These are phyloP conservation scores for Solanum virginianum DNA, from an alignment of 257 asterid species.

Conservation along the genomic window DNA sequence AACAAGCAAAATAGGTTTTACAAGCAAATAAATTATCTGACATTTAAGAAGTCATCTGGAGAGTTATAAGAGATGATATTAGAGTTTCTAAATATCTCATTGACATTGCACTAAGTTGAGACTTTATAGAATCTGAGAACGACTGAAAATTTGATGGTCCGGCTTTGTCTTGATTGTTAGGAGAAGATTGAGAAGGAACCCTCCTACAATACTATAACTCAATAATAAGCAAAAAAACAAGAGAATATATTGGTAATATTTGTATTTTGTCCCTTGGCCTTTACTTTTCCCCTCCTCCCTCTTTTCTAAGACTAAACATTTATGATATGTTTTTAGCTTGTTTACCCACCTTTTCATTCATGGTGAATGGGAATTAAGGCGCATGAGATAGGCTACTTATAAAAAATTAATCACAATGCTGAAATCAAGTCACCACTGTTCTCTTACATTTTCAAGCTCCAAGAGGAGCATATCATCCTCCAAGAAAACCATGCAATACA, in stretches of 20 bases:
- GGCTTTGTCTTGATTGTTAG: conserved; percentile 60
- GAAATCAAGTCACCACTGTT: background rate
- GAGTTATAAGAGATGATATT: background rate
- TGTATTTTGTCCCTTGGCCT: background rate
- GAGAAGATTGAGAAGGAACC: conserved; percentile 43
- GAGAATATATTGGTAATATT: background rate
- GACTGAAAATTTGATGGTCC: conserved; percentile 82
- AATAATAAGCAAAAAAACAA: background rate
- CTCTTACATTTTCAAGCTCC: background rate
- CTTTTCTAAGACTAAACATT: background rate
- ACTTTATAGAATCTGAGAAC: conserved; percentile 61
- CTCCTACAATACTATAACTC: conserved; percentile 12
- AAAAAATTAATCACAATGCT: background rate
- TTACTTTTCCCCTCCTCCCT: background rate
- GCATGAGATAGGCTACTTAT: background rate
- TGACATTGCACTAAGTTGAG: conserved; percentile 67
- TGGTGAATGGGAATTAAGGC: background rate
- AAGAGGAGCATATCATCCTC: background rate
- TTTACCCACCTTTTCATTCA: background rate
- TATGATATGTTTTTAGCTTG: background rate
- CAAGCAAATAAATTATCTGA: conserved; percentile 1
- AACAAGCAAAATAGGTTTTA: conserved; percentile 13
- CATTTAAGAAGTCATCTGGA: background rate
- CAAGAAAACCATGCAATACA: background rate
- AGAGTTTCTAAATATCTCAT: conserved; percentile 31